Evolutionary conservation across 1,284 basidiomycete species (phyloP).

Genomic region (Leucoagaricus sp.): DNA sequence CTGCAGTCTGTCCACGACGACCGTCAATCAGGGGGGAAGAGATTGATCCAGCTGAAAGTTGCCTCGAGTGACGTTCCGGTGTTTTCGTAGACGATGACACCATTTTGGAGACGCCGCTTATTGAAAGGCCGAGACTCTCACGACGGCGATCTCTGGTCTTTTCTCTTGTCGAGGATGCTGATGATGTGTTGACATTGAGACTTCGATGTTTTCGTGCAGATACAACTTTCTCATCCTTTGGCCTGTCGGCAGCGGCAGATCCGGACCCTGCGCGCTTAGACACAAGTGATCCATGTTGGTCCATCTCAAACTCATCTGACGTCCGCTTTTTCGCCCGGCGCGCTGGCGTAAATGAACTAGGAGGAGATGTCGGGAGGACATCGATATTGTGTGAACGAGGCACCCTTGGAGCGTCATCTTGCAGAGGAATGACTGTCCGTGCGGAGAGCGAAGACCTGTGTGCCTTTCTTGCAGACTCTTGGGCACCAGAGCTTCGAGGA

Average conservation of each 20-base stretch:
- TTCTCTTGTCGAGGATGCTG: slow-evolving; percentile 42
- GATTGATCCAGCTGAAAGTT: slow-evolving; percentile 68
- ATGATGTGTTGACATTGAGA: slow-evolving; percentile 54
- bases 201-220: slow-evolving; percentile 71
- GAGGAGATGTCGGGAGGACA: slow-evolving; percentile 43
- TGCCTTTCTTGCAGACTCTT: slow-evolving; percentile 34
- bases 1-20: slow-evolving; percentile 65
- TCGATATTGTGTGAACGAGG: slow-evolving; percentile 21
- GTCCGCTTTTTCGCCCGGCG: slow-evolving; percentile 73
- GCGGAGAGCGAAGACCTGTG: slow-evolving; percentile 8
- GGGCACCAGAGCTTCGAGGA: slow-evolving; percentile 49
- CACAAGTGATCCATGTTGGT: slow-evolving; percentile 61
- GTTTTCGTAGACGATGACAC: slow-evolving; percentile 38
- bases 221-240: slow-evolving; percentile 50
- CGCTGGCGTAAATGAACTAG: slow-evolving; percentile 58
- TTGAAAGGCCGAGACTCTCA: slow-evolving; percentile 57
- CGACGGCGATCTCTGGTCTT: slow-evolving; percentile 65
- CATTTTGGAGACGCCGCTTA: slow-evolving; percentile 34
- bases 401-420: slow-evolving; percentile 27
- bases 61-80: slow-evolving; percentile 59
- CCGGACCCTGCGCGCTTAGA: slow-evolving; percentile 45
- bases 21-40: slow-evolving; percentile 57
- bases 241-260: slow-evolving; percentile 38
- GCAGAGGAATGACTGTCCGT: slow-evolving; percentile 21
- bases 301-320: slow-evolving; percentile 81